Percentiles rank a stretch among this genome's conserved stretches.
Evolutionary conservation across 805 yeast species (phyloP).

Genomic region (Komagataella kurtzmanii): DNA sequence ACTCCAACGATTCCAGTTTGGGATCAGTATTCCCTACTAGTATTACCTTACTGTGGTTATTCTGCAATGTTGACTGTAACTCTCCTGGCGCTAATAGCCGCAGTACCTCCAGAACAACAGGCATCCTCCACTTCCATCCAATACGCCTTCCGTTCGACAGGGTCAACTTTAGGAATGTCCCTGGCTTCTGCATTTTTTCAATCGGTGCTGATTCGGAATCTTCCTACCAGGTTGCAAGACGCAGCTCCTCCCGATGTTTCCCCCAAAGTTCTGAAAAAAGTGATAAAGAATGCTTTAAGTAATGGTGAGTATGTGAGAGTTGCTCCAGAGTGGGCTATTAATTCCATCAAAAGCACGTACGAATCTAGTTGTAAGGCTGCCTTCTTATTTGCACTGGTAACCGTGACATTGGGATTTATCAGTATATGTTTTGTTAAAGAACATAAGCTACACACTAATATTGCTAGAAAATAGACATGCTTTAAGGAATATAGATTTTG

Average conservation of each 20-base stretch:
- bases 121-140: constrained; percentile 57
- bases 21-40: constrained; percentile 27
- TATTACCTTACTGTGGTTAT: constrained; percentile 41
- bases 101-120: constrained; percentile 55
- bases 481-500: constrained; percentile 41
- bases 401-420: constrained; percentile 23
- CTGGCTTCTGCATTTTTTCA: constrained; percentile 54
- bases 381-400: constrained; percentile 27
- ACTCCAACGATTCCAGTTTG: constrained; percentile 19
- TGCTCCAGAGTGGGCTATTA: constrained; percentile 40
- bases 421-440: constrained; percentile 39
- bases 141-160: constrained; percentile 53
- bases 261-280: constrained; percentile 15
- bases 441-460: constrained; percentile 38
- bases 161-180: constrained; percentile 53
- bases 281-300: constrained; percentile 40
- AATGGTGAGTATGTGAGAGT: constrained; percentile 38
- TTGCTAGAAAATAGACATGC: constrained; percentile 20
- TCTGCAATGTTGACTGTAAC: constrained; percentile 53
- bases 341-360: constrained; percentile 36
- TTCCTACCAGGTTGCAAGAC: constrained; percentile 14
- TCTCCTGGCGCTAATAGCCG: constrained; percentile 53
- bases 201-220: constrained; percentile 19
- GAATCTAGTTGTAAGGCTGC: constrained; percentile 38
- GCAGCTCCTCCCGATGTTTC: background rate